phyloP scores from a whole-genome alignment of 176 grass and related monocot species.

The Ananas comosus region DNA sequence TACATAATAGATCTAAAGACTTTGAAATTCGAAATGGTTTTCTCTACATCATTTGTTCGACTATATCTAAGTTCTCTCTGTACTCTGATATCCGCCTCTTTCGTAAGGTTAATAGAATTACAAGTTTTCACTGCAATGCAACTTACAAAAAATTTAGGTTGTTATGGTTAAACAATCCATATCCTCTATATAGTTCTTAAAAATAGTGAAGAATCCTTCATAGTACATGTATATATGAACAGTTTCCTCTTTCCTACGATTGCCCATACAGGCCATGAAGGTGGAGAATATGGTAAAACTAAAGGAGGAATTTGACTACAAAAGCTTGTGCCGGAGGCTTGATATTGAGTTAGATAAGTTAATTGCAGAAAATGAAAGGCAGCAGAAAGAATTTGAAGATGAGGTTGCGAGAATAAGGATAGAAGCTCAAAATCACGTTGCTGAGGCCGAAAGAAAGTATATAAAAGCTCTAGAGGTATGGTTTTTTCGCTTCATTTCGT shows the following conservation, averaged over 20 bases:
- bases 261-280: constrained; percentile 74
- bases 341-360: constrained; percentile 93
- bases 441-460: constrained; percentile 65
- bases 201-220: neutral
- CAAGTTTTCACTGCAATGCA: neutral
- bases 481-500: constrained; percentile 5
- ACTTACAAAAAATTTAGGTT: neutral
- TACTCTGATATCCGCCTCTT: no score
- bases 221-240: constrained; percentile 6
- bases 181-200: neutral
- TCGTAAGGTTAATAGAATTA: no score
- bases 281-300: constrained; percentile 99
- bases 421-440: constrained; percentile 65
- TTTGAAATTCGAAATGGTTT: no score
- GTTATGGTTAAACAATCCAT: neutral
- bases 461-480: constrained; percentile 66
- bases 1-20: no score
- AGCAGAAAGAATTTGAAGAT: constrained; percentile 80
- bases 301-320: constrained; percentile 99
- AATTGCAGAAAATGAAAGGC: constrained; percentile 94
- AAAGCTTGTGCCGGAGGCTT: constrained; percentile 94
- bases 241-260: constrained; percentile 13
- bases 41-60: no score
- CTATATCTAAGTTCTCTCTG: no score
- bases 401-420: constrained; percentile 79